Evolutionary conservation across 129 eudicot genomes (phyloP).

Genomic region (Pittosporum tobira): DNA sequence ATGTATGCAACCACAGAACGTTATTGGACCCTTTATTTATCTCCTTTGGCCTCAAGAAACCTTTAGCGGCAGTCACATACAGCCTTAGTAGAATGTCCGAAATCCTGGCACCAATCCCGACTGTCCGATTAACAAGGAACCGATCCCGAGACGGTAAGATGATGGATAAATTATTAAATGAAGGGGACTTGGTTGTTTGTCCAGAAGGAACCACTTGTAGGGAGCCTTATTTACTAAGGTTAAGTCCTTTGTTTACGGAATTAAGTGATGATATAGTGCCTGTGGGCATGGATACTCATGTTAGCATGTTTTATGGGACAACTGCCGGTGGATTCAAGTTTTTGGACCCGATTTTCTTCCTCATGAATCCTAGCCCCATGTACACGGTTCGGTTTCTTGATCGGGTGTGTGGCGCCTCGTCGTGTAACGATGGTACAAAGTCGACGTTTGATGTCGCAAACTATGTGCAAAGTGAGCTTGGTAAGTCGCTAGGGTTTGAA

Average conservation of each 20-base stretch:
- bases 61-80: constrained; percentile 52
- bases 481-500: constrained; percentile 41
- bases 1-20: constrained; percentile 68
- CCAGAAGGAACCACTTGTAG: constrained; percentile 93
- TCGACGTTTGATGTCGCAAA: constrained; percentile 49
- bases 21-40: constrained; percentile 55
- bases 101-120: constrained; percentile 52
- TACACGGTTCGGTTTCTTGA: constrained; percentile 40
- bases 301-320: constrained; percentile 69
- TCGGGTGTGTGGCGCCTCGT: constrained; percentile 20
- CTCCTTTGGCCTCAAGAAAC: constrained; percentile 32
- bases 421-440: constrained; percentile 3
- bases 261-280: constrained; percentile 50
- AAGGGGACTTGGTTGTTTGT: constrained; percentile 62
- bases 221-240: constrained; percentile 59
- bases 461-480: constrained; percentile 49
- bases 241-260: constrained; percentile 68
- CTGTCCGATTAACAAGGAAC: constrained; percentile 49
- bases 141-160: constrained; percentile 35
- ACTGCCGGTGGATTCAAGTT: constrained; percentile 61
- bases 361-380: constrained; percentile 58
- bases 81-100: constrained; percentile 56
- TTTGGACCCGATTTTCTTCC: constrained; percentile 55
- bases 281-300: constrained; percentile 49
- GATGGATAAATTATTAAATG: constrained; percentile 41